Evolutionary conservation across 352 stramenopile genomes (phyloP), one percentile per base, ranked within the genome.

Genomic region (Pythium monospermum): DNA sequence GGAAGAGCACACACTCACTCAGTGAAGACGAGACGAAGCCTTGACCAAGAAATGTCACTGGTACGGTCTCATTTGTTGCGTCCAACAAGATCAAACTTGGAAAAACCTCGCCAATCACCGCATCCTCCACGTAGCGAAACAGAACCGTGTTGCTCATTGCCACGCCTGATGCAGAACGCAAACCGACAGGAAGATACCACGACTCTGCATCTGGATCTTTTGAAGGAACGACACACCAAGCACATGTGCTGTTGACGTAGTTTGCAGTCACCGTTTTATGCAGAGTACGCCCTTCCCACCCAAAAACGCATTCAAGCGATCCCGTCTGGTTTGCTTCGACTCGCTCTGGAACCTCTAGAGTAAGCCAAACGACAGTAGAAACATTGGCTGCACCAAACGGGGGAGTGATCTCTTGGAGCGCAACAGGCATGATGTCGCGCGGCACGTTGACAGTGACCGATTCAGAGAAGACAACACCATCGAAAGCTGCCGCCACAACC

Each of bases 131-230:
- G 21, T 58, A 64, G 10, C 30, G 35, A n/a, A 50, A 64, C 0
- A 36, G 13, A 11, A 87, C 22, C 4, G 13, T 33, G 18, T 83
- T 81, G 47, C 72, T 86, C 4, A 11, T 47, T 11, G 47, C 26
- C 12, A 49, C 50, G 2, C 37, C 32, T 6, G 32, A 62, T 4
- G 22, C 50, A 2, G 56, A 62, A 38, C 61, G 49, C 31, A 86
- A 42, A 1, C 40, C 53, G 1, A 84, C 30, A 7, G 66, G 63
- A 7, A 76, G n/a, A 18, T 71, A 57, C 51, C 49, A 61, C 10
- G 38, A 50, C 4, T 18, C 50, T 44, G 56, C 25, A 15, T 33
- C 15, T 4, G 25, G 13, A 35, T 53, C 26, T 53, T 52, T 58
- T n/a, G 41, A 15, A 22, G 70, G 65, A 22, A 72, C 43, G 30